Conservation (phyloP, 2,329 filamentous ascomycete genomes). For the Pseudogymnoascus pannorum region DNA sequence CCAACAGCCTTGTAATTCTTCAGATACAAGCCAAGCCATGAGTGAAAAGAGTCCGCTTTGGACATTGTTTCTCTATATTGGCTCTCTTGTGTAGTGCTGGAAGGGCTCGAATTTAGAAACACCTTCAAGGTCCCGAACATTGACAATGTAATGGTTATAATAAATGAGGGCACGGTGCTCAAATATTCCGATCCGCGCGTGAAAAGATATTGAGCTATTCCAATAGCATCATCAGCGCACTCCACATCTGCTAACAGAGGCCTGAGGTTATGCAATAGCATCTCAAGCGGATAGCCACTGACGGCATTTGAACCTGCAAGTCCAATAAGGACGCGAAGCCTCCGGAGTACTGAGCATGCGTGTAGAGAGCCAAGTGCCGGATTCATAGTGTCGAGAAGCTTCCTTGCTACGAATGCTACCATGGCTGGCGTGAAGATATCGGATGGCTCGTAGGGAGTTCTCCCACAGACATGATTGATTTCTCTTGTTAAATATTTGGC, state of each 20-base stretch:
- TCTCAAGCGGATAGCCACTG: conserved; percentile 77
- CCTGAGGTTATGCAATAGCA: conserved; percentile 75
- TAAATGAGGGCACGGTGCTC: conserved; percentile 59
- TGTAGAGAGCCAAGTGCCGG: conserved; percentile 79
- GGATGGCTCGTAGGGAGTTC: conserved; percentile 56
- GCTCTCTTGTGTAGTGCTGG: conserved; percentile 76
- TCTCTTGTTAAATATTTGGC: conserved; percentile 69
- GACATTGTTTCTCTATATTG: conserved; percentile 71
- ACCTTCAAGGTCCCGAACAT: conserved; percentile 70
- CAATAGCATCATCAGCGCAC: conserved; percentile 85
- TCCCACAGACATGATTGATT: conserved; percentile 68
- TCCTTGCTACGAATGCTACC: conserved; percentile 66
- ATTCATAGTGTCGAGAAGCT: conserved; percentile 73
- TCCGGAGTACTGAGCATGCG: conserved; percentile 78
- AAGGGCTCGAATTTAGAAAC: conserved; percentile 67
- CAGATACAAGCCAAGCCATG: conserved; percentile 70
- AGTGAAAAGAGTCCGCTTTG: conserved; percentile 67
- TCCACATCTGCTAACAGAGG: conserved; percentile 74
- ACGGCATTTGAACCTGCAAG: conserved; percentile 68
- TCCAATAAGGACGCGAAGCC: conserved; percentile 72
- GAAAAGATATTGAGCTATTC: conserved; percentile 78
- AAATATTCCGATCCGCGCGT: conserved; percentile 60
- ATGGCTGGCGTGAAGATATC: conserved; percentile 70
- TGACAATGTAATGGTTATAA: conserved; percentile 73
- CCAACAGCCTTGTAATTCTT: conserved; percentile 49